Conservation (phyloP, 2,329 filamentous ascomycete species). For the Sclerotinia nivalis region DNA sequence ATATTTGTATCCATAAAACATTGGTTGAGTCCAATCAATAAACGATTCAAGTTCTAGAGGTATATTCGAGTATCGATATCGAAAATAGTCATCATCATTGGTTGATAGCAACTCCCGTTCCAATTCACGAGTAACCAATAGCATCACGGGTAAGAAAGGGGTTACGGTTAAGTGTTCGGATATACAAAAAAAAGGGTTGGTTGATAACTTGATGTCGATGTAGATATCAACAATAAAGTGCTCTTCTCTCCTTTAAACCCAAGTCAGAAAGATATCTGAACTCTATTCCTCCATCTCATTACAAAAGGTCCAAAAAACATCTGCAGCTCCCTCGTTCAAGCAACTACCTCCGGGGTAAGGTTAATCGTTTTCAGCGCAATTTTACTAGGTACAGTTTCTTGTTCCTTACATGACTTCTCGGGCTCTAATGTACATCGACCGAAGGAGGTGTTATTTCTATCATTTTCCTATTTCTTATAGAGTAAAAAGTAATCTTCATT, state of each 20-base stretch:
- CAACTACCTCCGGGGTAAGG: neutral
- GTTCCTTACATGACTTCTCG: neutral
- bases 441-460: neutral
- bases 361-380: constrained; percentile 4
- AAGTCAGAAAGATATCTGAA: no score
- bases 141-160: neutral
- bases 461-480: neutral
- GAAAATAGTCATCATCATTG: neutral
- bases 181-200: no score
- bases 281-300: no score
- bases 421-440: no score
- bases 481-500: neutral
- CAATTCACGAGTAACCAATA: constrained; percentile 4
- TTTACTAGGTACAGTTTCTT: neutral
- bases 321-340: neutral
- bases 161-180: neutral
- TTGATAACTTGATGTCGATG: no score
- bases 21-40: neutral
- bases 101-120: neutral
- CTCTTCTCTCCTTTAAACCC: neutral
- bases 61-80: constrained; percentile 1
- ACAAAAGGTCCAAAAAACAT: neutral
- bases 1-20: constrained; percentile 1
- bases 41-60: neutral
- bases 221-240: neutral